phyloP scores from a whole-genome alignment of 2,329 filamentous ascomycete genomes.

The Ophiostoma sp. region DNA sequence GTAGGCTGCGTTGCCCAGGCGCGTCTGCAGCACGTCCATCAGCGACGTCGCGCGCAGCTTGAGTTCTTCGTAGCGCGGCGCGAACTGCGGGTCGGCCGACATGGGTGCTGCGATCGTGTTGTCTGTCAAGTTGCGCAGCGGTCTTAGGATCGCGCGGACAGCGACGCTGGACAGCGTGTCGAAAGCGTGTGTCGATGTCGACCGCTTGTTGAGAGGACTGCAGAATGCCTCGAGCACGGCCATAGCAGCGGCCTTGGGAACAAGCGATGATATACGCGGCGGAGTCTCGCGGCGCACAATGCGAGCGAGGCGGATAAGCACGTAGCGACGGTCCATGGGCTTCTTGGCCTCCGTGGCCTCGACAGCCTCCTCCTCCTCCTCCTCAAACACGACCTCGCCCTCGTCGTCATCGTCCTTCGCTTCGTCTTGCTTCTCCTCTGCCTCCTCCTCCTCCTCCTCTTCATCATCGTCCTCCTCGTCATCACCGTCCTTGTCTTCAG shows the following conservation, averaged over 20 bases:
- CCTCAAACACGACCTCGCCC: slow-evolving; percentile 34
- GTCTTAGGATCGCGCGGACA: slow-evolving; percentile 54
- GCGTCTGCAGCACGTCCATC: slow-evolving; percentile 77
- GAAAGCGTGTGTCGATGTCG: slow-evolving; percentile 46
- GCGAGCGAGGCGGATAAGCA: slow-evolving; percentile 72
- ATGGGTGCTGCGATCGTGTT: slow-evolving; percentile 65
- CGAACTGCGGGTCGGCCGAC: slow-evolving; percentile 65
- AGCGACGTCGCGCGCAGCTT: slow-evolving; percentile 68
- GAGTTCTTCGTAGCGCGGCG: slow-evolving; percentile 62
- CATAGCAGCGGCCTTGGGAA: slow-evolving; percentile 70
- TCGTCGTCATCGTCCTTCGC: slow-evolving; percentile 38
- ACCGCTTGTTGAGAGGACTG: slow-evolving; percentile 42
- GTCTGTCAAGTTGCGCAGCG: slow-evolving; percentile 79
- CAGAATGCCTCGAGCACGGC: slow-evolving; percentile 67
- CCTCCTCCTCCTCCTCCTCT: slow-evolving; percentile 37
- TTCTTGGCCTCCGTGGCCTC: neutral
- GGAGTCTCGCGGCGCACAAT: slow-evolving; percentile 71
- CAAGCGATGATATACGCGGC: slow-evolving; percentile 57
- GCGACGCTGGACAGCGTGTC: slow-evolving; percentile 39
- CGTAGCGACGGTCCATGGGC: slow-evolving; percentile 41
- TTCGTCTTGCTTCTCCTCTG: slow-evolving; percentile 35
- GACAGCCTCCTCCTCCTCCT: slow-evolving; percentile 27
- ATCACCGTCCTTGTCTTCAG: slow-evolving; percentile 38
- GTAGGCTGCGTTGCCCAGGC: slow-evolving; percentile 74
- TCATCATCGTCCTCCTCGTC: slow-evolving; percentile 38